Percentiles rank a stretch among this genome's conserved stretches.
These are phyloP conservation scores for Diplocarpon mali DNA, from an alignment of 2,329 filamentous ascomycete species.

Conservation along the genomic window DNA sequence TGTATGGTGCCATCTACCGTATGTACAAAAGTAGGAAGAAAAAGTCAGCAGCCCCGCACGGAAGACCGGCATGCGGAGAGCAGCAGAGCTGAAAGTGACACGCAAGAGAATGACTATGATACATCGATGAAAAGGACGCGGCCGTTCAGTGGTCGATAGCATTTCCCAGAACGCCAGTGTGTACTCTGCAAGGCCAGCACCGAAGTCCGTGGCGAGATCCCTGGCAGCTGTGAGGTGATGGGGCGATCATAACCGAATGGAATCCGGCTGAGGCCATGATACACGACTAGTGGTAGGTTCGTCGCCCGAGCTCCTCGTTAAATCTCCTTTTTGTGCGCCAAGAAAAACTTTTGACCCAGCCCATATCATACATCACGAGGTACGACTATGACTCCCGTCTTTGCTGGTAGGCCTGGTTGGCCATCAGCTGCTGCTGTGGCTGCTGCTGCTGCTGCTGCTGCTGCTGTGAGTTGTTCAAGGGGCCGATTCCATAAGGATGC, in stretches of 20 bases:
- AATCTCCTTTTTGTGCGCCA: constrained; percentile 3
- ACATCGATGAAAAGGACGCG: too few species aligned
- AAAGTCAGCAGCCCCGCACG: too few species aligned
- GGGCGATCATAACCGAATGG: too few species aligned
- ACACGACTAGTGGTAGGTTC: not conserved
- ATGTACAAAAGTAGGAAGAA: too few species aligned
- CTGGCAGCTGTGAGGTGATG: too few species aligned
- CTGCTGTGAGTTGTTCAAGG: constrained; percentile 14
- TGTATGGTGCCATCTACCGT: too few species aligned
- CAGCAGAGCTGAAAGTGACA: too few species aligned
- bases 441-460: constrained; percentile 14
- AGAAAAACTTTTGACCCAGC: constrained; percentile 6
- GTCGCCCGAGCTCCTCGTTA: constrained; percentile 3
- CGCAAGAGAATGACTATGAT: too few species aligned
- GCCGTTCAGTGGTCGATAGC: too few species aligned
- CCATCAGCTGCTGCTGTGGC: constrained; percentile 13
- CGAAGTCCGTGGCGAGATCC: not conserved
- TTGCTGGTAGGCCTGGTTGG: constrained; percentile 3
- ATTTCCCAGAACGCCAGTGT: too few species aligned
- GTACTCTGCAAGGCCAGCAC: not conserved
- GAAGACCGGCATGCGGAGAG: too few species aligned
- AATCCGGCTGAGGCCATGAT: too few species aligned
- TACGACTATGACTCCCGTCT: constrained; percentile 8
- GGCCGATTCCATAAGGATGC: constrained; percentile 22
- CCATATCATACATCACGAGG: constrained; percentile 7